Evolutionary conservation across 225 moss, liverwort and hornwort genomes (phyloP).

Genomic region (Anthoceros angustus): DNA sequence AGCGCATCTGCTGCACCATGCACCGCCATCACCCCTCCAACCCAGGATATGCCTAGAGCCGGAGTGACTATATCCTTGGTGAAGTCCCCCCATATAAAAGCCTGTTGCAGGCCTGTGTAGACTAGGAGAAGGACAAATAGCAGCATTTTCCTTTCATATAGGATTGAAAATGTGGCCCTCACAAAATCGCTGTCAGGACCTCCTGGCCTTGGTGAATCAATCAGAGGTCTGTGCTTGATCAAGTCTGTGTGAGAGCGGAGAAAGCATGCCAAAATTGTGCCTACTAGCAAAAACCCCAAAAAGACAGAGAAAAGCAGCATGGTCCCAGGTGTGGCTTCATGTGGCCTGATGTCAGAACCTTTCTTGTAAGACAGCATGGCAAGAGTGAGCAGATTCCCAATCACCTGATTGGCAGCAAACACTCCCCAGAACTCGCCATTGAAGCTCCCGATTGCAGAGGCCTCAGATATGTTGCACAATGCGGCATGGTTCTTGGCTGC

Average conservation of each 20-base stretch:
- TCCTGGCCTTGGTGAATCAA: constrained; percentile 9
- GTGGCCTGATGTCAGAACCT: constrained; percentile 23
- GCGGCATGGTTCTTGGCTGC: constrained; percentile 76
- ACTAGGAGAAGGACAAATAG: constrained; percentile 50
- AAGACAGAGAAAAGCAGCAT: constrained; percentile 45
- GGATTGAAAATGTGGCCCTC: constrained; percentile 44
- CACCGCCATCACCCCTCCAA: constrained; percentile 91
- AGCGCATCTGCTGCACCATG: constrained; percentile 68
- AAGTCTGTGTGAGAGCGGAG: constrained; percentile 29
- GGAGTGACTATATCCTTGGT: constrained; percentile 77
- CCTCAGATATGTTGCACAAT: constrained; percentile 50
- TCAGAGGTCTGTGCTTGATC: constrained; percentile 13
- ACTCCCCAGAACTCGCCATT: constrained; percentile 80
- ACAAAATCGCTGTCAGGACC: constrained; percentile 18
- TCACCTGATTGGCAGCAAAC: constrained; percentile 54
- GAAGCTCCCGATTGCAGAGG: constrained; percentile 57
- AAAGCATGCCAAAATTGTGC: constrained; percentile 43
- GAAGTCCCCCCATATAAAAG: constrained; percentile 92
- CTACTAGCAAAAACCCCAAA: constrained; percentile 63
- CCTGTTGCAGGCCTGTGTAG: constrained; percentile 90
- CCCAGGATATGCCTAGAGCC: constrained; percentile 75
- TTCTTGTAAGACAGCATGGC: constrained; percentile 43
- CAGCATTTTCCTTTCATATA: constrained; percentile 68
- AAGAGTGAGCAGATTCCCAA: constrained; percentile 61
- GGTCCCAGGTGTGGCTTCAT: constrained; percentile 31